A percentile compares a stretch with the other conserved stretches of the same genome.
phyloP scores from a whole-genome alignment of 164 flowering plant genomes.

The Chimonanthus praecox region DNA sequence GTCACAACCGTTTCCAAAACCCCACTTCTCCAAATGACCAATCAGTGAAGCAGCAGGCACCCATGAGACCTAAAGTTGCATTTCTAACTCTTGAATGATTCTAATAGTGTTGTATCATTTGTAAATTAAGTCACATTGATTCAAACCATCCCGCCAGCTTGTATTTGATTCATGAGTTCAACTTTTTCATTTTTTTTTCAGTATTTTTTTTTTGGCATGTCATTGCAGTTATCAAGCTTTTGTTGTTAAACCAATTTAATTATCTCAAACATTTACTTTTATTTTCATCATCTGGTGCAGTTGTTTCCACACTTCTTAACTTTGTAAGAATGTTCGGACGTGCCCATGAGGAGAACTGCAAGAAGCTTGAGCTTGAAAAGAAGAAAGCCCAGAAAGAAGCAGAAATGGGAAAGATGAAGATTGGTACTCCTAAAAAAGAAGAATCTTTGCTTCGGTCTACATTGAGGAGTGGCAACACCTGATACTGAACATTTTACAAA shows the following conservation, averaged over 20 bases:
- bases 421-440: constrained; percentile 22
- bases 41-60: too few relatives aligned
- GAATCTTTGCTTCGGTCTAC: constrained; percentile 18
- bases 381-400: constrained; percentile 72
- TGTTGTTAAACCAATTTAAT: neutral
- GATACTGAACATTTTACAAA: constrained; percentile 6
- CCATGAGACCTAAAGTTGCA: too few relatives aligned
- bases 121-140: too few relatives aligned
- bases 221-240: neutral
- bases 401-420: constrained; percentile 45
- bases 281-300: constrained; percentile 33
- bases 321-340: constrained; percentile 66
- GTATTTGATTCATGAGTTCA: neutral
- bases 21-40: too few relatives aligned
- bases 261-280: neutral
- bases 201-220: neutral
- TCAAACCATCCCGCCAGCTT: neutral
- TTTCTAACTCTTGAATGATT: too few relatives aligned
- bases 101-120: too few relatives aligned
- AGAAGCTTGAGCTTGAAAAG: constrained; percentile 69
- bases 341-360: constrained; percentile 82
- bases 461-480: constrained; percentile 18
- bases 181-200: neutral
- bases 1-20: too few relatives aligned
- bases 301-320: constrained; percentile 66